Evolutionary conservation across 2,329 filamentous ascomycete genomes (phyloP), one percentile per base, ranked within the genome.

Genomic region (Cordyceps javanica): DNA sequence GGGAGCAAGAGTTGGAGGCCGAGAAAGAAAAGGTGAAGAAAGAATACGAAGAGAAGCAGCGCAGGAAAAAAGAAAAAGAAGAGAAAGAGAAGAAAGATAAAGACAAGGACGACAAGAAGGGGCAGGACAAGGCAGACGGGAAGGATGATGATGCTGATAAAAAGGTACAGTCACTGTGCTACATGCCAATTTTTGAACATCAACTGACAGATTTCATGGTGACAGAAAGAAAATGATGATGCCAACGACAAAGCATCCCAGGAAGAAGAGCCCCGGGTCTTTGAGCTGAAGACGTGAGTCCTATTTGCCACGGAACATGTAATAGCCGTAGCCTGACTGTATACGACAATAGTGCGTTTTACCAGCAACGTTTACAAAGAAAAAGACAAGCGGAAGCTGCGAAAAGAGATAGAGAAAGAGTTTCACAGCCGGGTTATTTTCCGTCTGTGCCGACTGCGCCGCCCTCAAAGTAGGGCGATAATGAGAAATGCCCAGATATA

Each of bases 301-400:
- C 34, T 55, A 45, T 23, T 2, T 28, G 3, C 6, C 10, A 11
- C 2, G 1, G 32, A 23, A 11, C 32, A 8, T n/a, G 42, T 21
- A 38, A 48, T 28, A 32, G 5, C 2, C 5, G 21, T 28, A 13
- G 54, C 23, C 49, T 41, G 39, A 30, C 38, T 23, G 23, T 21
- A 19, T 58, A 21, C 11, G 5, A 19, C 38, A 46, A 52, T 66
- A 94, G 90, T 65, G 82, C 85, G 26, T 96, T 99, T 72, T 95
- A 91, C 69, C 88, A 93, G 64, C 90, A 91, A 75, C 85, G 94
- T 16, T 70, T 96, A 52, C 85, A 91, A 69, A 88, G 88, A 68
- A 87, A 91, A 67, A 67, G 73, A 13, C 72, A 75, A 39, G 66
- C 64, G 1, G 73, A 74, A 44, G 66, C 68, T 4, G 88, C 91